Evolutionary conservation across 192 early-diverging fungal species (phyloP).

Genomic region (Entomortierella parvispora): DNA sequence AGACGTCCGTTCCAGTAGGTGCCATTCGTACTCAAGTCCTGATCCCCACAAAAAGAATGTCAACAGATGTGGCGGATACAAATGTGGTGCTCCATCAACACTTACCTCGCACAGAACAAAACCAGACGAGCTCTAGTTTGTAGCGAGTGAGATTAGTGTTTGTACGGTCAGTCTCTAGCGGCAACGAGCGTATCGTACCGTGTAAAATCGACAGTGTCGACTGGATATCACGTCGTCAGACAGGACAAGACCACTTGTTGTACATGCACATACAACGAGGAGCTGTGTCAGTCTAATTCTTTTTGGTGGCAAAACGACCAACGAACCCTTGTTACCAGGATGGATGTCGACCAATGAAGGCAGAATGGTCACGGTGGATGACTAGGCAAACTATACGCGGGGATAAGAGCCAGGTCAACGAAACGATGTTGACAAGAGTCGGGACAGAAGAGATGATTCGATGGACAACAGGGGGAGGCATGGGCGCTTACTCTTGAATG

Average conservation of each 20-base stretch:
- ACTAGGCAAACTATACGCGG: constrained; percentile 7
- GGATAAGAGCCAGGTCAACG: too few relatives aligned
- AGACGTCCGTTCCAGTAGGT: constrained; percentile 63
- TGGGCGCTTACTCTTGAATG: too few relatives aligned
- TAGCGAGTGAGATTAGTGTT: too few relatives aligned
- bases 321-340: constrained; percentile 12
- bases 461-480: too few relatives aligned
- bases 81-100: too few relatives aligned
- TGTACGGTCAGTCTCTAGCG: not conserved
- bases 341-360: constrained; percentile 16
- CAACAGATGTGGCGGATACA: not conserved
- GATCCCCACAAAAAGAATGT: not conserved
- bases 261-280: not conserved
- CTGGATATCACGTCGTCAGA: constrained; percentile 12
- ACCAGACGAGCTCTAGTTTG: constrained; percentile 24
- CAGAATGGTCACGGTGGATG: not conserved
- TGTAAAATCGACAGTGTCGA: constrained; percentile 24
- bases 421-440: too few relatives aligned
- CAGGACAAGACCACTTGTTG: constrained; percentile 17
- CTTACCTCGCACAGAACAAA: constrained; percentile 41
- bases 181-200: not conserved
- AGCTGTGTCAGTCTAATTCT: not conserved
- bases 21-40: constrained; percentile 71
- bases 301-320: not conserved
- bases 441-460: too few relatives aligned